These are phyloP conservation scores for Articulospora tetracladia DNA, from an alignment of 495 filamentous ascomycete genomes.

Conservation along the genomic window DNA sequence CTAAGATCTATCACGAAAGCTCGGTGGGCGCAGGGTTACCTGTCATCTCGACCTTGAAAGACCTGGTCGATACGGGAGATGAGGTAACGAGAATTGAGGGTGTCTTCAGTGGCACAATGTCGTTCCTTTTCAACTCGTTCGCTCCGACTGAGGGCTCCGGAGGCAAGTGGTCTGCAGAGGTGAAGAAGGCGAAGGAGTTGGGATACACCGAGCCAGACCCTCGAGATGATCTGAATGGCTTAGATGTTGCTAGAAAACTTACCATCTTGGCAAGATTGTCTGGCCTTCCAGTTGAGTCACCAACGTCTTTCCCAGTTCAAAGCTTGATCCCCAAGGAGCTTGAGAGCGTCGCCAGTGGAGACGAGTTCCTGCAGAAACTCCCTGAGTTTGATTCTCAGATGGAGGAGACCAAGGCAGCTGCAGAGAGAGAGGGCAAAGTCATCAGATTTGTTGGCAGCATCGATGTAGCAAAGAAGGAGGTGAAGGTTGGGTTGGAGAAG, in stretches of 20 bases:
- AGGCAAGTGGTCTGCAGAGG: slow-evolving; percentile 82
- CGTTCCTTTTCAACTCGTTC: slow-evolving; percentile 94
- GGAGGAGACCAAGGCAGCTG: slow-evolving; percentile 71
- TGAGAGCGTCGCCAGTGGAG: slow-evolving; percentile 65
- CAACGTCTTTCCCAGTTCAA: slow-evolving; percentile 86
- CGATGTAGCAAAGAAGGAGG: slow-evolving; percentile 66
- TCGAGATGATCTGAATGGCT: slow-evolving; percentile 90
- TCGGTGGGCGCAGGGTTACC: slow-evolving; percentile 91
- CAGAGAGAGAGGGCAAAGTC: slow-evolving; percentile 84
- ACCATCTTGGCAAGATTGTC: slow-evolving; percentile 85
- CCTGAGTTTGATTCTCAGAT: slow-evolving; percentile 79
- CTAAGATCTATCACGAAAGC: slow-evolving; percentile 87
- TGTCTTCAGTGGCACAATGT: slow-evolving; percentile 94
- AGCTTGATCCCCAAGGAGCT: slow-evolving; percentile 82
- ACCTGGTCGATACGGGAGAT: slow-evolving; percentile 87
- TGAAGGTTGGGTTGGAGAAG: slow-evolving; percentile 87
- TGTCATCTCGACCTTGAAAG: slow-evolving; percentile 84
- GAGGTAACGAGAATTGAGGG: slow-evolving; percentile 85
- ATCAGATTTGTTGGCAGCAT: slow-evolving; percentile 92
- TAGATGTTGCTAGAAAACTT: slow-evolving; percentile 95
- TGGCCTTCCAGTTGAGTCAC: slow-evolving; percentile 71
- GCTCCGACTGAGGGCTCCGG: slow-evolving; percentile 65
- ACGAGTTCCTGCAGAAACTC: slow-evolving; percentile 77
- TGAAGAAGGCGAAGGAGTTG: slow-evolving; percentile 84
- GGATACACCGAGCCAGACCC: slow-evolving; percentile 98